Evolutionary conservation across 2,329 filamentous ascomycete species (phyloP), one percentile per base, ranked within the genome.

Genomic region (Alternaria postmessia): DNA sequence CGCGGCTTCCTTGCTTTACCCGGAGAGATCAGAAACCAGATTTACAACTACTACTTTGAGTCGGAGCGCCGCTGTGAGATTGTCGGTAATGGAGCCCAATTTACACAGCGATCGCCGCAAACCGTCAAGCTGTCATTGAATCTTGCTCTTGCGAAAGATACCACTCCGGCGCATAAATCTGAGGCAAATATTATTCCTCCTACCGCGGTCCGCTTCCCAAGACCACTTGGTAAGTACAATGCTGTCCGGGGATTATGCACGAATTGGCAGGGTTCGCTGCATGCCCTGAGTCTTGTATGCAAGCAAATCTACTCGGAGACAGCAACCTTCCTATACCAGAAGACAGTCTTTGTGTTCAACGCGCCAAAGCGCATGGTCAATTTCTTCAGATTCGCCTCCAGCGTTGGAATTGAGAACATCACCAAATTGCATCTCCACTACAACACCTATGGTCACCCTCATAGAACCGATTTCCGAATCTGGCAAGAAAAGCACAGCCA

Each of bases 1-100:
- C 61, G 58, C n/a, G 70, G 71, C 24, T 79, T 79, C 57, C 65
- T 78, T 5, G 53, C 64, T 1, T 67, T 87, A 0, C 84, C 85
- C 0, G 78, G 79, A 16, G 85, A 87, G 67, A 65, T 87, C 14
- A 81, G 85, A 55, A 76, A 78, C 60, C 67, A 74, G 1, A 84
- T 87, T 49, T 87, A 84, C 67, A 58, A 52, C 8, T 73, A 70
- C 65, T 77, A 75, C 66, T 78, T 78, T 54, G 47, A 63, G 36
- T 48, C 72, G n/a, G 58, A 60, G 46, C 67, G 69, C 49, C 65
- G 62, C 32, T 73, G 71, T 55, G 74, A 77, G 55, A 59, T 77
- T 34, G 68, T 61, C 9, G 64, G 65, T 41, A 57, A 61, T 53
- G 55, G 63, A 12, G 39, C 48, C 30, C 39, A 57, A 12, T 58